Percentiles rank a stretch among this genome's conserved stretches.
Evolutionary conservation across 2,329 filamentous ascomycete genomes (phyloP).

Genomic region (Lecanoromycetidae sp.): DNA sequence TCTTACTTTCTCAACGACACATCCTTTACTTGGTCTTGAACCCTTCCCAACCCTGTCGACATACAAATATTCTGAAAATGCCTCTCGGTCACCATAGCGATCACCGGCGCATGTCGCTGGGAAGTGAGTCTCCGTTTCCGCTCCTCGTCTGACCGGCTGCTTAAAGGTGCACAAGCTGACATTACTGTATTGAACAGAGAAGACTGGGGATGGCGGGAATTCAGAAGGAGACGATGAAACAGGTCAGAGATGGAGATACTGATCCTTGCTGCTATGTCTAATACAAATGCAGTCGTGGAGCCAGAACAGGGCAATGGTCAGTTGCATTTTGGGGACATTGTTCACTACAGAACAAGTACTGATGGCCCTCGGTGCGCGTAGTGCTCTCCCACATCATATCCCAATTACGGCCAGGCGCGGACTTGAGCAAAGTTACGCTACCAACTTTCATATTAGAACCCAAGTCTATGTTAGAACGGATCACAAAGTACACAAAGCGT

Average conservation of each 20-base stretch:
- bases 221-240: conserved; percentile 56
- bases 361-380: conserved; percentile 28
- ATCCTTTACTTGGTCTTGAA: too few relatives aligned
- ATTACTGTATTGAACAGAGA: conserved; percentile 3
- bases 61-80: conserved; percentile 9
- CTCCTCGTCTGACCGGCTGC: not conserved
- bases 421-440: conserved; percentile 84
- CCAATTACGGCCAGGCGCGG: conserved; percentile 86
- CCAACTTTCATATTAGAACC: conserved; percentile 98
- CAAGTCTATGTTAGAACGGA: conserved; percentile 93
- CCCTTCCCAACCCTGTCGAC: not conserved
- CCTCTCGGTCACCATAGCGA: conserved; percentile 17
- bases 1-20: too few relatives aligned
- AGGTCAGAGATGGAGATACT: conserved; percentile 6
- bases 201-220: conserved; percentile 43
- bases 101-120: conserved; percentile 17
- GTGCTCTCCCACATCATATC: conserved; percentile 96
- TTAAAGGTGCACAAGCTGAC: not conserved
- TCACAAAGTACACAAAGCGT: conserved; percentile 67
- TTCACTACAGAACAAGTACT: conserved; percentile 13
- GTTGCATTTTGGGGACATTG: conserved; percentile 23
- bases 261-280: not conserved
- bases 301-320: conserved; percentile 85
- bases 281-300: conserved; percentile 16
- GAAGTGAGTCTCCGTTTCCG: conserved; percentile 9